Conservation (phyloP, 345 rosid species). For the Eucalyptus regnans region DNA sequence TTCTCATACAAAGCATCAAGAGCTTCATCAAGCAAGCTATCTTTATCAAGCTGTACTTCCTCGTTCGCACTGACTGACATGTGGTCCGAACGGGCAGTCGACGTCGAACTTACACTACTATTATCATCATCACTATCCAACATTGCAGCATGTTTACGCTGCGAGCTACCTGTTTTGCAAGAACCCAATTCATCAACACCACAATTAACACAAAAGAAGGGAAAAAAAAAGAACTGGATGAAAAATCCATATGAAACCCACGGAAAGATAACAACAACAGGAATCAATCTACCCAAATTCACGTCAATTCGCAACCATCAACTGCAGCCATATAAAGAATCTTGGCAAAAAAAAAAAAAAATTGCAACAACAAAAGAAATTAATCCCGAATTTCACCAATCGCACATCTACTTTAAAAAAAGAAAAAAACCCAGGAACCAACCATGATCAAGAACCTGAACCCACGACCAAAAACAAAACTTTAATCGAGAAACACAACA, state of each 20-base stretch:
- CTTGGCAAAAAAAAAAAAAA: too few relatives aligned
- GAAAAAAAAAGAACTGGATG: neutral
- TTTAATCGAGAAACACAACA: neutral
- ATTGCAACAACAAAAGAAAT: neutral
- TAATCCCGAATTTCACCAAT: neutral
- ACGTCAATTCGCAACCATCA: neutral
- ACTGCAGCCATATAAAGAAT: neutral
- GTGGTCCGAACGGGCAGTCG: conserved; percentile 51
- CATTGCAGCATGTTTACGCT: conserved; percentile 27
- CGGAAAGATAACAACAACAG: neutral
- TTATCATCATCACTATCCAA: conserved; percentile 52
- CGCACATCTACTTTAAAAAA: neutral
- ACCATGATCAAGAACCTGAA: neutral
- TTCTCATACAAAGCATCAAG: conserved; percentile 79
- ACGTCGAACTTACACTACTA: conserved; percentile 67
- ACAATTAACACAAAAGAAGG: neutral
- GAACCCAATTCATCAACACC: neutral
- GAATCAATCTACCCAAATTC: neutral
- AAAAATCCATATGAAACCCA: neutral
- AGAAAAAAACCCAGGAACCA: neutral
- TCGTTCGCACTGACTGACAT: conserved; percentile 35
- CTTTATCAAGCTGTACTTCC: conserved; percentile 54
- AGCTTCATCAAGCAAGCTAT: conserved; percentile 60
- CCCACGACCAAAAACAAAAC: neutral
- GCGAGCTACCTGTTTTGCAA: conserved; percentile 29